Percentiles rank a stretch among this genome's conserved stretches.
Conservation (phyloP, 805 yeast species). For the Geotrichum ghanense region DNA sequence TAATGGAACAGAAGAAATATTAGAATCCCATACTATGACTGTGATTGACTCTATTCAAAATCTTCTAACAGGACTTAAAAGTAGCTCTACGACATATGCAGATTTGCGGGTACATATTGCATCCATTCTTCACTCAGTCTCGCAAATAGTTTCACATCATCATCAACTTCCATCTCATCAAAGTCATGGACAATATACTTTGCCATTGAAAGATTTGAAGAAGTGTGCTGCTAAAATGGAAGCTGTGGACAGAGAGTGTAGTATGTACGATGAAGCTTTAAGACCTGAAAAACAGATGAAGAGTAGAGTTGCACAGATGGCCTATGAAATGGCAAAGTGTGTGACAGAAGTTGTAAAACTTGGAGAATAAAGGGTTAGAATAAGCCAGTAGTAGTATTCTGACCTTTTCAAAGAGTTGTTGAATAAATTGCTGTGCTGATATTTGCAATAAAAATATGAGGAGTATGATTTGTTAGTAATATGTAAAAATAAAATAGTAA, state of each 20-base stretch:
- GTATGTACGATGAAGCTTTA: constrained; percentile 25
- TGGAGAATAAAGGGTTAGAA: no score
- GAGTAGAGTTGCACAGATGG: constrained; percentile 90
- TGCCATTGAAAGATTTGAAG: constrained; percentile 22
- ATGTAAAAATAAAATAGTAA: no score
- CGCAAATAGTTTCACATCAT: constrained; percentile 83
- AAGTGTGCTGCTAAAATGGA: constrained; percentile 83
- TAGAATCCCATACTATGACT: constrained; percentile 88
- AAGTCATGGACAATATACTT: constrained; percentile 72
- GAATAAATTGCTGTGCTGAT: no score
- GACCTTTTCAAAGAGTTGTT: no score
- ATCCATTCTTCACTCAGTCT: constrained; percentile 59
- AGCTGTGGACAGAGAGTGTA: constrained; percentile 40
- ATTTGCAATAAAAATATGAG: no score
- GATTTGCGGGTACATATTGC: not conserved
- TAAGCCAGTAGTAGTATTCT: no score
- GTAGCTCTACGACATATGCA: constrained; percentile 43
- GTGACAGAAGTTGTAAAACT: constrained; percentile 93
- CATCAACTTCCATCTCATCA: constrained; percentile 60
- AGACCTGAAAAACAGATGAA: constrained; percentile 82
- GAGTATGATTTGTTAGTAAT: no score
- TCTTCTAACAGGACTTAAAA: constrained; percentile 38
- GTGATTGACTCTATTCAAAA: constrained; percentile 86
- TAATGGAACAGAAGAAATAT: constrained; percentile 66
- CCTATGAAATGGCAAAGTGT: constrained; percentile 92